Conservation (phyloP, 1,139 yeast genomes). For the Meyerozyma athensensis region DNA sequence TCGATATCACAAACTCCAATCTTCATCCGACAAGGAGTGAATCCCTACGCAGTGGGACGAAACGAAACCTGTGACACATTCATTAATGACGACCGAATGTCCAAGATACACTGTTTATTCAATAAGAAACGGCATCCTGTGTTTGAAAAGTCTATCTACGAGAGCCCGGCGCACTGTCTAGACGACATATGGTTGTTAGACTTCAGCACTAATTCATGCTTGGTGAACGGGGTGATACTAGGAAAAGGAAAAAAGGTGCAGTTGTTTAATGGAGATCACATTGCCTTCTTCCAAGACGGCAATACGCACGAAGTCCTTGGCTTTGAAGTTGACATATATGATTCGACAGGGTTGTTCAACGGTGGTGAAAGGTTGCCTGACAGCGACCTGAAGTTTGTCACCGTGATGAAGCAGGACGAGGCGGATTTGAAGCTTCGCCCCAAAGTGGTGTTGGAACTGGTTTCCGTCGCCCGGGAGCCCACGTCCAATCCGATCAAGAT, state of each 20-base stretch:
- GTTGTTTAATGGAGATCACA: constrained; percentile 57
- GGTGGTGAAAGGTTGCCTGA: constrained; percentile 23
- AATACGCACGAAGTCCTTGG: constrained; percentile 47
- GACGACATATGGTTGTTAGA: constrained; percentile 84
- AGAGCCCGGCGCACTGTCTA: constrained; percentile 62
- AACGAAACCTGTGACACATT: constrained; percentile 53
- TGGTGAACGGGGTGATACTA: constrained; percentile 53
- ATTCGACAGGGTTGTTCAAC: constrained; percentile 55
- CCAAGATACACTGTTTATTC: constrained; percentile 78
- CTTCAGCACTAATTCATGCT: constrained; percentile 75
- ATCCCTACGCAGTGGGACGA: constrained; percentile 63
- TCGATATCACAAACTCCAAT: constrained; percentile 40
- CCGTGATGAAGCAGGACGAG: constrained; percentile 23
- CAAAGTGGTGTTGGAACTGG: constrained; percentile 15
- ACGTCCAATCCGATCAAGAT: constrained; percentile 3
- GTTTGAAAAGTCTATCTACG: constrained; percentile 46
- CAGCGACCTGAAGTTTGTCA: constrained; percentile 15
- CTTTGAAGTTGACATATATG: constrained; percentile 47
- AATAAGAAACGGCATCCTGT: constrained; percentile 57
- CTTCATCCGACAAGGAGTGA: constrained; percentile 56
- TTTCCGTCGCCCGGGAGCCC: neutral
- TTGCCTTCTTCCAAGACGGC: constrained; percentile 63
- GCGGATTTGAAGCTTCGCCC: constrained; percentile 29
- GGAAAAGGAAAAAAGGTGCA: constrained; percentile 61
- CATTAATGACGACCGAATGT: constrained; percentile 69